Evolutionary conservation across 441 rosid genomes (phyloP).

Genomic region (Jatropha multifida): DNA sequence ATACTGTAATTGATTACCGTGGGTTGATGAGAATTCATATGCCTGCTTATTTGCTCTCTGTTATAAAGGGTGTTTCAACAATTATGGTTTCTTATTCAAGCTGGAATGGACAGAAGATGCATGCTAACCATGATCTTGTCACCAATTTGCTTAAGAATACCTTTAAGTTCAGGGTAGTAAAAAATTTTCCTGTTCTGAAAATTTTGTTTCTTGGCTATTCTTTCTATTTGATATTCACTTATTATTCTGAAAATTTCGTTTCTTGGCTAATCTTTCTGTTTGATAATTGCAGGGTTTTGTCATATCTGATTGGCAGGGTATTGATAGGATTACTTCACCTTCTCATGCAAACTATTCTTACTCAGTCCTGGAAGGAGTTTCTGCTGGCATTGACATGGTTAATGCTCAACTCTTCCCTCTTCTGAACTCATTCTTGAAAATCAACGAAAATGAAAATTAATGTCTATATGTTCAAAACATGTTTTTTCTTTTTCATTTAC

Average conservation of each 20-base stretch:
- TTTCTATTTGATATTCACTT: too few relatives aligned
- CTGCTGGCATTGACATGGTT: slow-evolving; percentile 81
- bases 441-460: too few relatives aligned
- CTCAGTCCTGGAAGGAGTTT: slow-evolving; percentile 49
- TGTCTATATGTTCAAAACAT: too few relatives aligned
- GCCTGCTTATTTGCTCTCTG: slow-evolving; percentile 55
- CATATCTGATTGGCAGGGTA: slow-evolving; percentile 73
- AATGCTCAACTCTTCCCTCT: not conserved
- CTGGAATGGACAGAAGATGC: slow-evolving; percentile 76
- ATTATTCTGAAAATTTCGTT: too few relatives aligned
- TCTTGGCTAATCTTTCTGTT: not conserved
- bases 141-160: slow-evolving; percentile 51
- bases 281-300: slow-evolving; percentile 61
- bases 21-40: slow-evolving; percentile 64
- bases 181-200: too few relatives aligned
- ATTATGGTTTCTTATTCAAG: slow-evolving; percentile 76
- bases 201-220: too few relatives aligned
- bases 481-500: too few relatives aligned
- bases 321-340: slow-evolving; percentile 69
- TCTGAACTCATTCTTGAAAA: too few relatives aligned
- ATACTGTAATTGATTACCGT: slow-evolving; percentile 44
- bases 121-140: slow-evolving; percentile 51
- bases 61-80: slow-evolving; percentile 62
- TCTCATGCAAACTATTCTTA: slow-evolving; percentile 55
- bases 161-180: slow-evolving; percentile 52